Evolutionary conservation across 495 filamentous ascomycete species (phyloP).

Genomic region (Tuber indicum): DNA sequence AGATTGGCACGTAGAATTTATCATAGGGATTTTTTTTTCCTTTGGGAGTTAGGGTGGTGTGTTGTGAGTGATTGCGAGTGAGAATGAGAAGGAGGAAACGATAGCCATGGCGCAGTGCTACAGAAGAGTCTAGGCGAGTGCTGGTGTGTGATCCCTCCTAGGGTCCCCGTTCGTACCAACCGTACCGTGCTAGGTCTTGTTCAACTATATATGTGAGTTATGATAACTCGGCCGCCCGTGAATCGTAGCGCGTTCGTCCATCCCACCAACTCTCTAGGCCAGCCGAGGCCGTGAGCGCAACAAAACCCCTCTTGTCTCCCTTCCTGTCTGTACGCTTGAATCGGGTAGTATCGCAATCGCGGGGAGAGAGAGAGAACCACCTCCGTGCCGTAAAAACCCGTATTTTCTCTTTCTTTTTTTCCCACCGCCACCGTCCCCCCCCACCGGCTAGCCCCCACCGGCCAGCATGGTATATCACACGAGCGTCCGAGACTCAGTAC

Average conservation of each 20-base stretch:
- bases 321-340: too few relatives aligned
- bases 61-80: not conserved
- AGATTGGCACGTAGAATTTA: constrained; percentile 1
- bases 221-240: too few relatives aligned
- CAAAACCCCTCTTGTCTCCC: too few relatives aligned
- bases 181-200: not conserved
- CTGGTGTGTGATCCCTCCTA: not conserved
- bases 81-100: not conserved
- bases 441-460: too few relatives aligned
- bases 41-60: not conserved
- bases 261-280: not conserved
- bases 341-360: too few relatives aligned
- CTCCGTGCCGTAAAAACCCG: too few relatives aligned
- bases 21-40: not conserved
- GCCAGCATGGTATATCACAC: too few relatives aligned
- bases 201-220: not conserved
- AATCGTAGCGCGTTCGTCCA: not conserved
- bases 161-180: not conserved
- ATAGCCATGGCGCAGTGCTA: not conserved
- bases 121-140: not conserved
- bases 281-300: not conserved
- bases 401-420: too few relatives aligned
- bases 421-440: too few relatives aligned
- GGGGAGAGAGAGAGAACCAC: too few relatives aligned
- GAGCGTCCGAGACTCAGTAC: too few relatives aligned